These are phyloP conservation scores for Aspergillus calidoustus DNA, from an alignment of 2,329 filamentous ascomycete species.

Conservation along the genomic window DNA sequence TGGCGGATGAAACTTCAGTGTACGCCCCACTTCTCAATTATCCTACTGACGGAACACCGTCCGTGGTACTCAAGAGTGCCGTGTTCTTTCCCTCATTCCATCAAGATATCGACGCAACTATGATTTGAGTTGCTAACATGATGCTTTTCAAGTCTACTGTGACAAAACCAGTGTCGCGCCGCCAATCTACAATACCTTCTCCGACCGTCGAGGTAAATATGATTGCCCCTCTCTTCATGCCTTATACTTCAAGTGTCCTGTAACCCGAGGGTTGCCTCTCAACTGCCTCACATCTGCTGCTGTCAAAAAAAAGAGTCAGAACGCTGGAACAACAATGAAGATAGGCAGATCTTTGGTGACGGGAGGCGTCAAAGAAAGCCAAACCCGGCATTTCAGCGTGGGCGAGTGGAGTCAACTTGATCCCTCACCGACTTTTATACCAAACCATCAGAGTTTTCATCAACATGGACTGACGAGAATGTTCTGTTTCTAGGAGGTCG, in stretches of 20 bases:
- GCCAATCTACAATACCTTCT: slow-evolving; percentile 72
- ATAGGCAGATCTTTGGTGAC: slow-evolving; percentile 19
- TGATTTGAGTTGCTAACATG: slow-evolving; percentile 20
- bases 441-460: slow-evolving; percentile 28
- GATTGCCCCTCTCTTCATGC: slow-evolving; percentile 16
- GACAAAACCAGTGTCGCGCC: slow-evolving; percentile 56
- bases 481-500: slow-evolving; percentile 68
- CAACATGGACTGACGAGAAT: slow-evolving; percentile 27
- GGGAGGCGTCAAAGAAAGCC: slow-evolving; percentile 4
- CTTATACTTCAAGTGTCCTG: slow-evolving; percentile 22
- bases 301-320: not conserved
- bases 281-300: slow-evolving; percentile 34
- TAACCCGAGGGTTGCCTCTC: slow-evolving; percentile 16
- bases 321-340: slow-evolving; percentile 7
- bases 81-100: not conserved
- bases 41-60: slow-evolving; percentile 18
- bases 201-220: slow-evolving; percentile 70
- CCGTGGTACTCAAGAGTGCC: slow-evolving; percentile 4
- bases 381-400: slow-evolving; percentile 27
- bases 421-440: slow-evolving; percentile 41
- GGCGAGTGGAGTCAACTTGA: slow-evolving; percentile 33
- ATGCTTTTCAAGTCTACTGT: slow-evolving; percentile 59
- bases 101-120: not conserved
- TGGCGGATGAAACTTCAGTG: slow-evolving; percentile 65
- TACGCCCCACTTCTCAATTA: slow-evolving; percentile 40